Evolutionary conservation across 106 monocot genomes (phyloP).

Genomic region (Narthecium ossifragum): DNA sequence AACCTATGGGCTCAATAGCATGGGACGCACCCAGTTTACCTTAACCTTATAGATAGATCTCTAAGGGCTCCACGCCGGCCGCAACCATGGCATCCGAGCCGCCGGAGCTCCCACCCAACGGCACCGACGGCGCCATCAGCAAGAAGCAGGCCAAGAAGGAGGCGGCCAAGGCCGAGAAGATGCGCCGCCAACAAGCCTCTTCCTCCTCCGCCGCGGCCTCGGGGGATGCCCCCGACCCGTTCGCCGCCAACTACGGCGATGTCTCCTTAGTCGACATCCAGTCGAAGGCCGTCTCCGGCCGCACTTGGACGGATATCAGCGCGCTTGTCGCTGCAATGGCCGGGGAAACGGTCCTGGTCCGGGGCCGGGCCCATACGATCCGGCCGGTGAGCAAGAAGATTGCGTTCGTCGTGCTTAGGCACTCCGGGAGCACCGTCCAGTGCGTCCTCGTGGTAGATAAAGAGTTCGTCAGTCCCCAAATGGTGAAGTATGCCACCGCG

Average conservation of each 20-base stretch:
- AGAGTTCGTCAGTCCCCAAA: conserved; percentile 57
- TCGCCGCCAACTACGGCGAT: conserved; percentile 62
- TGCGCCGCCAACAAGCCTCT: conserved; percentile 41
- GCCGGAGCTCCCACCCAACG: conserved; percentile 4
- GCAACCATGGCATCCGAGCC: no score
- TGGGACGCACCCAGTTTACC: no score
- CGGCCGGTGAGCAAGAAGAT: conserved; percentile 69
- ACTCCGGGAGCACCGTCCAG: conserved; percentile 56
- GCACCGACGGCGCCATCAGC: conserved; percentile 13
- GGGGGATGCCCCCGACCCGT: conserved; percentile 30
- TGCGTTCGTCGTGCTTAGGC: conserved; percentile 65
- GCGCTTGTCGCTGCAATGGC: conserved; percentile 27
- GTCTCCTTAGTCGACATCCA: conserved; percentile 59
- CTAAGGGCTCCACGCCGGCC: no score
- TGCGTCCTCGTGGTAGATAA: conserved; percentile 49
- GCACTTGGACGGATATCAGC: conserved; percentile 52
- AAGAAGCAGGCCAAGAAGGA: conserved; percentile 88
- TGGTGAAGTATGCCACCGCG: conserved; percentile 68
- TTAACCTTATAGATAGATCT: no score
- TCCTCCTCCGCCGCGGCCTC: conserved; percentile 20
- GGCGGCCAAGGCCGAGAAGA: conserved; percentile 73
- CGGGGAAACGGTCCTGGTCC: conserved; percentile 44
- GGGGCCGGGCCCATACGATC: conserved; percentile 52
- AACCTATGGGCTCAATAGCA: no score
- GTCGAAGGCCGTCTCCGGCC: conserved; percentile 50